Percentiles rank a stretch among this genome's conserved stretches.
phyloP scores from a whole-genome alignment of 163 green algal species.

The Scenedesmus sp. region DNA sequence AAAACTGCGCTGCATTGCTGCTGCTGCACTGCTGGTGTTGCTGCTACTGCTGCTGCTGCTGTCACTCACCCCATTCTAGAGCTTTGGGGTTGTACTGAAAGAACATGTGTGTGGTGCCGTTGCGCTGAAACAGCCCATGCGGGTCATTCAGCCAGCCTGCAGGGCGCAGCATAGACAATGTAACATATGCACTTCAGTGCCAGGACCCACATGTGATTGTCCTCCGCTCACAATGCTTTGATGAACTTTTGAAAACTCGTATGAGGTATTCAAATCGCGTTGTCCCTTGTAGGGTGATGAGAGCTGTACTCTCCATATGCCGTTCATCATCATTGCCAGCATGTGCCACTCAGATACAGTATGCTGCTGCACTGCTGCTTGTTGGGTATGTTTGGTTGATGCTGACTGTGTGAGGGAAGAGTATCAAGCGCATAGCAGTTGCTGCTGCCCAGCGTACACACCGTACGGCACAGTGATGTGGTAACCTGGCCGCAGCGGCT shows the following conservation, averaged over 20 bases:
- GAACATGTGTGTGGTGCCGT: conserved; percentile 43
- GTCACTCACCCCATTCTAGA: conserved; percentile 39
- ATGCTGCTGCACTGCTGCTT: background rate
- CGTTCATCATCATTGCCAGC: too few relatives aligned
- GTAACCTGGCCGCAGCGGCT: conserved; percentile 45
- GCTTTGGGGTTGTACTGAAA: conserved; percentile 52
- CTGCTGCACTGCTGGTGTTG: background rate
- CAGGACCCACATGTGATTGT: too few relatives aligned
- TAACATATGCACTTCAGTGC: too few relatives aligned
- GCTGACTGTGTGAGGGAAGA: too few relatives aligned
- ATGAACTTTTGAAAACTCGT: too few relatives aligned
- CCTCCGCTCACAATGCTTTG: too few relatives aligned
- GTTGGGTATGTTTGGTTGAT: too few relatives aligned
- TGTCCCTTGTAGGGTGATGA: too few relatives aligned
- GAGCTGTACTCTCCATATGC: too few relatives aligned
- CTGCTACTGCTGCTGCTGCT: background rate
- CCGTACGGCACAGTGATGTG: conserved; percentile 49
- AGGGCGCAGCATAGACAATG: background rate
- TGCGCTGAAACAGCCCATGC: conserved; percentile 47
- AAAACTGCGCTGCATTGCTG: background rate
- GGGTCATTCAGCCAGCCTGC: conserved; percentile 55
- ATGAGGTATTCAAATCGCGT: too few relatives aligned
- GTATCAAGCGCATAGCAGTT: too few relatives aligned
- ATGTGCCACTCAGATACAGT: too few relatives aligned
- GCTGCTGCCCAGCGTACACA: background rate